Percentiles rank a stretch among this genome's conserved stretches.
These are phyloP conservation scores for Fusarium pseudograminearum DNA, from an alignment of 2,329 filamentous ascomycete species.

Conservation along the genomic window DNA sequence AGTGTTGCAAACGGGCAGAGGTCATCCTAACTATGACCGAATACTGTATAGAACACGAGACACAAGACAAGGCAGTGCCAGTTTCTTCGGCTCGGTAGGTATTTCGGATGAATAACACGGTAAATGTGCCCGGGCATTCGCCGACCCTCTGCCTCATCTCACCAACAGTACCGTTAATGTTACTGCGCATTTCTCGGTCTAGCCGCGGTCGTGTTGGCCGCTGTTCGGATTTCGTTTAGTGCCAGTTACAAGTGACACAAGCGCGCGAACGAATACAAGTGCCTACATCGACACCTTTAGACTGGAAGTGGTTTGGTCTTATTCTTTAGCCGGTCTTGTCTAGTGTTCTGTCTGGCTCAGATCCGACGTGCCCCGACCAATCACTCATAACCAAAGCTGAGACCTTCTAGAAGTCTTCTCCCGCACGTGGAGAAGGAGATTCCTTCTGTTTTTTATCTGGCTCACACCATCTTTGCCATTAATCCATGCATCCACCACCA, in stretches of 20 bases:
- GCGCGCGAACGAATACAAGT: not conserved
- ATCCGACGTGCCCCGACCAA: slow-evolving; percentile 23
- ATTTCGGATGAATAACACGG: not conserved
- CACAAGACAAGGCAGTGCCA: not conserved
- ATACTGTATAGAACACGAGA: slow-evolving; percentile 14
- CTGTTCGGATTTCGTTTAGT: slow-evolving; percentile 18
- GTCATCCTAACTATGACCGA: slow-evolving; percentile 22
- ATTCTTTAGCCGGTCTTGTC: slow-evolving; percentile 4
- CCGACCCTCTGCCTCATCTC: not conserved
- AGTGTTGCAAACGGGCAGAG: slow-evolving; percentile 9
- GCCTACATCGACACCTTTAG: not conserved
- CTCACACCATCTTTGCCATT: slow-evolving; percentile 3
- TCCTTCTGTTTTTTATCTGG: slow-evolving; percentile 14
- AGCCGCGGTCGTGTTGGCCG: slow-evolving; percentile 20
- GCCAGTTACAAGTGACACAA: not conserved
- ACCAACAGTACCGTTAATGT: not conserved
- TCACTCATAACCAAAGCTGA: slow-evolving; percentile 1
- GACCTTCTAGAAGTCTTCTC: slow-evolving; percentile 47
- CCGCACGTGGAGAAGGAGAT: slow-evolving; percentile 32
- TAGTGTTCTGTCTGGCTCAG: slow-evolving; percentile 20
- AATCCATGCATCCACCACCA: not conserved
- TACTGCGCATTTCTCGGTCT: not conserved
- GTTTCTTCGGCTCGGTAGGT: not conserved
- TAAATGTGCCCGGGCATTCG: not conserved
- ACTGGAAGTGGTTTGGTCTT: not conserved